phyloP scores from a whole-genome alignment of 768 basidiomycete genomes.

The Rhodotorula kratochvilovae region DNA sequence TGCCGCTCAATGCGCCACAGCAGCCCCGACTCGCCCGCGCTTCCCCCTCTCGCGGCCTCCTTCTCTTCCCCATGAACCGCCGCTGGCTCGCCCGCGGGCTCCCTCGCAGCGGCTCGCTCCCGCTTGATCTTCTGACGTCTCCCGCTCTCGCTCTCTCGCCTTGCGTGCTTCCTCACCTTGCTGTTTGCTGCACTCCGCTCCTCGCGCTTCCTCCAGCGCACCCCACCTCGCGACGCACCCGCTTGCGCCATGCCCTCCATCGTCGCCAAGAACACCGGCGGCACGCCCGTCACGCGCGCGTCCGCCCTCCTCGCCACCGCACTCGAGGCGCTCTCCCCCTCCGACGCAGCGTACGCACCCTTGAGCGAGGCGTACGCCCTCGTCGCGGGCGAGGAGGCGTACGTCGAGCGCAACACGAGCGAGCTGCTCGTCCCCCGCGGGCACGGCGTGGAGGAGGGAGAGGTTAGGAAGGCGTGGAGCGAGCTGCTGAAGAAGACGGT shows the following conservation, averaged over 20 bases:
- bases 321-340: background rate
- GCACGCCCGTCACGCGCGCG: constrained; percentile 13
- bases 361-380: constrained; percentile 27
- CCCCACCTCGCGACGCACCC: no score
- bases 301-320: background rate
- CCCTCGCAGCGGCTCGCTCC: no score
- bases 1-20: no score
- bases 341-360: background rate
- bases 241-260: constrained; percentile 9
- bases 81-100: no score
- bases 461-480: background rate
- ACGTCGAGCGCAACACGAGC: constrained; percentile 32
- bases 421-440: constrained; percentile 24
- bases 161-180: no score
- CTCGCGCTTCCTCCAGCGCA: no score
- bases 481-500: constrained; percentile 31
- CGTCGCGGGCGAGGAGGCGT: constrained; percentile 22
- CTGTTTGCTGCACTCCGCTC: no score
- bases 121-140: no score
- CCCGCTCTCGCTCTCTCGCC: no score
- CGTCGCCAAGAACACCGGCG: background rate
- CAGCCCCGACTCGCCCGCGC: no score
- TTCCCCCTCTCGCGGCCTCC: no score
- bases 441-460: background rate
- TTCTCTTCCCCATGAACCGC: no score